Conservation (phyloP, 306 rosid genomes). For the Vigna angularis region DNA sequence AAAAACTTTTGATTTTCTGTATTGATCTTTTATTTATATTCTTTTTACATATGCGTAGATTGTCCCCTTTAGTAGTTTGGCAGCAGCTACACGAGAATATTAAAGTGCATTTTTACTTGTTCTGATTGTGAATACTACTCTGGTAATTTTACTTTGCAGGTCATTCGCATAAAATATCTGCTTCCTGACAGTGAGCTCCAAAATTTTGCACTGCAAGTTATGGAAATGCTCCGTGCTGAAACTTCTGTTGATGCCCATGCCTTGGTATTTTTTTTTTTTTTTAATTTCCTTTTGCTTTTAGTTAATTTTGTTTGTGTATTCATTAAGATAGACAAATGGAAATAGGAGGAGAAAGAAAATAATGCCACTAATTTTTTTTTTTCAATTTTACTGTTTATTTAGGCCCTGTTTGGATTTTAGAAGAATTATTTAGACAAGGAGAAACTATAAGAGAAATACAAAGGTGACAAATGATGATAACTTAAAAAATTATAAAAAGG, state of each 20-base stretch:
- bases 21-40: constrained; percentile 29
- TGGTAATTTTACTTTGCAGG: constrained; percentile 62
- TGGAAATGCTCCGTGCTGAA: constrained; percentile 86
- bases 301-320: constrained; percentile 4
- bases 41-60: neutral
- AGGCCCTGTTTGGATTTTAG: neutral
- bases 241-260: constrained; percentile 82
- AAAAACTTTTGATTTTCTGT: constrained; percentile 19
- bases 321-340: constrained; percentile 29
- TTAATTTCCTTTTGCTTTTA: constrained; percentile 20
- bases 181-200: constrained; percentile 93
- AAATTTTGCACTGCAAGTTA: constrained; percentile 73
- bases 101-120: constrained; percentile 31
- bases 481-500: no score
- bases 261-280: constrained; percentile 60
- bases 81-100: neutral
- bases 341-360: constrained; percentile 16
- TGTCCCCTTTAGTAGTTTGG: constrained; percentile 30
- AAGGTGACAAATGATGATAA: no score
- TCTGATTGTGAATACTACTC: constrained; percentile 33
- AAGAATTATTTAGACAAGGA: neutral
- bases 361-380: neutral
- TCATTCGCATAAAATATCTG: constrained; percentile 78
- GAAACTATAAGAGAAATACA: no score
- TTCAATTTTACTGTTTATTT: constrained; percentile 11